Evolutionary conservation across 73 alveolate species (phyloP).

Genomic region (Tetrahymena borealis): DNA sequence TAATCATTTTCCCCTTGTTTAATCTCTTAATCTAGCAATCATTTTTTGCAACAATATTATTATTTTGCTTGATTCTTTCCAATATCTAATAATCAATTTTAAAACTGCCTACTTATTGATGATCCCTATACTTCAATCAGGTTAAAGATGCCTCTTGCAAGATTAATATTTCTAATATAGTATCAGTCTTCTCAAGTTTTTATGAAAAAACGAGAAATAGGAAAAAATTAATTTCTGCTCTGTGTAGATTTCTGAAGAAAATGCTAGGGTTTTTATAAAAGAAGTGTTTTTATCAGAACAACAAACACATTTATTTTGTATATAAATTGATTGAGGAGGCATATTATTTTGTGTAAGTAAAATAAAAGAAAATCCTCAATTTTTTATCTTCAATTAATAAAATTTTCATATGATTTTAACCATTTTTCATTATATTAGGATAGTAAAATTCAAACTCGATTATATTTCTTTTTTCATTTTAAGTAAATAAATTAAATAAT

Average conservation of each 20-base stretch:
- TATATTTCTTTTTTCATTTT: not conserved
- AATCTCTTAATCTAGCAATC: too few species aligned
- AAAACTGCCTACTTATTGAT: too few species aligned
- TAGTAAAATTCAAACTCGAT: not conserved
- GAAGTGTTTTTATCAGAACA: not conserved
- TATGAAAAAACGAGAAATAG: not conserved
- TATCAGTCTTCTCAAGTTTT: too few species aligned
- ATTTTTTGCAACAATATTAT: too few species aligned
- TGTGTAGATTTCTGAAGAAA: not conserved
- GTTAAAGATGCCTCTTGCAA: too few species aligned
- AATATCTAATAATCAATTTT: too few species aligned
- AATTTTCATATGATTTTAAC: not conserved
- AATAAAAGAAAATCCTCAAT: too few species aligned
- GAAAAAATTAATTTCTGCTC: not conserved
- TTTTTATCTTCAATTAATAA: not conserved
- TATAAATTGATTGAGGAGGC: not conserved
- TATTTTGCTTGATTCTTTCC: too few species aligned
- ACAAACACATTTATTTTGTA: not conserved
- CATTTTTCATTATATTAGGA: not conserved
- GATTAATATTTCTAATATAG: too few species aligned
- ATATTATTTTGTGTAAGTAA: not conserved
- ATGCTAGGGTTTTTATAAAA: not conserved
- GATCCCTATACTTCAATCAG: too few species aligned
- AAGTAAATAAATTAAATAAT: not conserved
- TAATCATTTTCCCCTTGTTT: too few species aligned